Conservation (phyloP, 2,329 filamentous ascomycete genomes). For the Hymenoscyphus occultus region DNA sequence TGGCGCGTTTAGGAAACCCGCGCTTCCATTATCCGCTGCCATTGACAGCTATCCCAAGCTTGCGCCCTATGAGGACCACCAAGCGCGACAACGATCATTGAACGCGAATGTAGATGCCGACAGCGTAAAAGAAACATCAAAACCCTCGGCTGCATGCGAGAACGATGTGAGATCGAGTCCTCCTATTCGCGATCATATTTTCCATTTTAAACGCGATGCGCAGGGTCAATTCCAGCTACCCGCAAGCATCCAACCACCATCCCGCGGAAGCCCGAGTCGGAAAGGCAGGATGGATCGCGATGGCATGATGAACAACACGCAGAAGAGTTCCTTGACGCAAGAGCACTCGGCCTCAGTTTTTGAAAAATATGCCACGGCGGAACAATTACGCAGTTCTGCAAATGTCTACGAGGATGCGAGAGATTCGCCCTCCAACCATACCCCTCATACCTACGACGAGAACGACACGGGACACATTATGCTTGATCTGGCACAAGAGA, state of each 20-base stretch:
- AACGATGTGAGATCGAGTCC: background rate
- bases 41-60: background rate
- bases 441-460: constrained; percentile 30
- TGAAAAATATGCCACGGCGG: constrained; percentile 7
- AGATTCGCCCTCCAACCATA: constrained; percentile 19
- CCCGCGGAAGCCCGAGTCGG: background rate
- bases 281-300: constrained; percentile 8
- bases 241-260: background rate
- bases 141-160: background rate
- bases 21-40: background rate
- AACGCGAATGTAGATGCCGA: background rate
- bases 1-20: background rate
- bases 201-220: background rate
- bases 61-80: background rate
- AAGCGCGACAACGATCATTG: background rate
- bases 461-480: constrained; percentile 31
- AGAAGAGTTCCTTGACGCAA: constrained; percentile 32
- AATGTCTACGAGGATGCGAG: constrained; percentile 14
- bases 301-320: constrained; percentile 22
- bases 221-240: background rate
- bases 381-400: background rate
- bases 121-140: background rate
- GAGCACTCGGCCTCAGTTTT: constrained; percentile 32
- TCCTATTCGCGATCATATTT: background rate
- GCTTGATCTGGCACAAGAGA: constrained; percentile 19